These are phyloP conservation scores for Decorospora gaudefroyi DNA, from an alignment of 2,329 filamentous ascomycete species.

Conservation along the genomic window DNA sequence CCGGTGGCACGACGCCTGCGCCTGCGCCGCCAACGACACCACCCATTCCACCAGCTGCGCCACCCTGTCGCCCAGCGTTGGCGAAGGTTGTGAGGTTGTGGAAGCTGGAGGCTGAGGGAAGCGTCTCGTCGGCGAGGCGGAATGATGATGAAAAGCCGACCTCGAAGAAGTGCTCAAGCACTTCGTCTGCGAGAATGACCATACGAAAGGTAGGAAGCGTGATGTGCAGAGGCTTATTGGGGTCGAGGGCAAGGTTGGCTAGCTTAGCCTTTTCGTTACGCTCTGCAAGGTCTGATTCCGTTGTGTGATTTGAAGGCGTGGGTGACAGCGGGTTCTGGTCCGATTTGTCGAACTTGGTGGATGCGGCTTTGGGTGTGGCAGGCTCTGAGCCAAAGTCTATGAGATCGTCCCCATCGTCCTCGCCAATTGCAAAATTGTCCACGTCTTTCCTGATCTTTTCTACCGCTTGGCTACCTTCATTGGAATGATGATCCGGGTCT, in stretches of 20 bases:
- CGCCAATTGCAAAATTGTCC: conserved; percentile 74
- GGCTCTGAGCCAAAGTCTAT: conserved; percentile 59
- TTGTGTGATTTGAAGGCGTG: conserved; percentile 28
- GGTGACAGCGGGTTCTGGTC: conserved; percentile 37
- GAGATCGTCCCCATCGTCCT: conserved; percentile 67
- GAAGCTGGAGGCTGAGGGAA: conserved; percentile 58
- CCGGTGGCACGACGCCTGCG: conserved; percentile 62
- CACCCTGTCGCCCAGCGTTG: conserved; percentile 60
- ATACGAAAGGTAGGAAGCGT: conserved; percentile 97
- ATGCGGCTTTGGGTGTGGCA: conserved; percentile 31
- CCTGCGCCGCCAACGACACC: conserved; percentile 52
- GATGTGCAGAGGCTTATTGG: conserved; percentile 90
- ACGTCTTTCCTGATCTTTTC: conserved; percentile 41
- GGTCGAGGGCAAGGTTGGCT: conserved; percentile 89
- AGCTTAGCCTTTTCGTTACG: conserved; percentile 64
- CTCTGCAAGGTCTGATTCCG: conserved; percentile 33
- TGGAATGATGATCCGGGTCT: conserved; percentile 77
- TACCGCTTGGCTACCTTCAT: conserved; percentile 52
- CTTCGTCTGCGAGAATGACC: conserved; percentile 94
- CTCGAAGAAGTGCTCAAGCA: conserved; percentile 96
- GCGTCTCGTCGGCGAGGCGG: conserved; percentile 72
- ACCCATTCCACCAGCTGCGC: conserved; percentile 48
- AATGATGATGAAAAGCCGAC: conserved; percentile 92
- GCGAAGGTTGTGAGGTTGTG: conserved; percentile 85
- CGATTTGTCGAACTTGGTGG: conserved; percentile 41